These are phyloP conservation scores for Zoysia pacifica DNA, from an alignment of 176 grass and related monocot species.

Conservation along the genomic window DNA sequence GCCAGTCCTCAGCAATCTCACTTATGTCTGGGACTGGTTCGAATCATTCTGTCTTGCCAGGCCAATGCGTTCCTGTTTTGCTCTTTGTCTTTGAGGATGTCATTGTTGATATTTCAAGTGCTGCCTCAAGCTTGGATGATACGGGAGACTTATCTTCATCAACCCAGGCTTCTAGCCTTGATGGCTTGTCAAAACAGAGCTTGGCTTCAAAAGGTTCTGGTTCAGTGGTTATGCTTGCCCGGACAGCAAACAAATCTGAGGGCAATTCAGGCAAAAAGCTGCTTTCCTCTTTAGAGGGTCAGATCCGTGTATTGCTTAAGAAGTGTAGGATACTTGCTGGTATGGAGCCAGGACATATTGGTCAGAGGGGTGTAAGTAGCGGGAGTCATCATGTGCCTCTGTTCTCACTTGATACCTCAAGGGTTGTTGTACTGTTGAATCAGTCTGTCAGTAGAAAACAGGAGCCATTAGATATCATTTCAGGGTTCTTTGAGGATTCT, in stretches of 20 bases:
- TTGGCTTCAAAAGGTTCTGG: constrained; percentile 50
- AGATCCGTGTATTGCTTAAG: constrained; percentile 82
- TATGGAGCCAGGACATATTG: constrained; percentile 59
- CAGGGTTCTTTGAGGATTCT: constrained; percentile 62
- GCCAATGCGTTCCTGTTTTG: constrained; percentile 78
- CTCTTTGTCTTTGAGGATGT: constrained; percentile 90
- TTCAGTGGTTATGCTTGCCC: constrained; percentile 62
- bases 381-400: constrained; percentile 55
- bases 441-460: constrained; percentile 57
- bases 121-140: constrained; percentile 56
- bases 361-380: constrained; percentile 58
- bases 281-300: constrained; percentile 73
- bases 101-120: constrained; percentile 49
- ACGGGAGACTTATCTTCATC: constrained; percentile 44
- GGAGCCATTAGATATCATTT: constrained; percentile 62
- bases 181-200: constrained; percentile 54
- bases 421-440: constrained; percentile 55
- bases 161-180: constrained; percentile 36
- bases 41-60: constrained; percentile 51
- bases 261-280: constrained; percentile 60
- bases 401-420: constrained; percentile 88
- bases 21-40: constrained; percentile 72
- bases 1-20: constrained; percentile 59
- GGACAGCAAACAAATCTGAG: constrained; percentile 54
- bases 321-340: constrained; percentile 62